phyloP scores from a whole-genome alignment of 305 asterid species.

The Solanum hybrid region DNA sequence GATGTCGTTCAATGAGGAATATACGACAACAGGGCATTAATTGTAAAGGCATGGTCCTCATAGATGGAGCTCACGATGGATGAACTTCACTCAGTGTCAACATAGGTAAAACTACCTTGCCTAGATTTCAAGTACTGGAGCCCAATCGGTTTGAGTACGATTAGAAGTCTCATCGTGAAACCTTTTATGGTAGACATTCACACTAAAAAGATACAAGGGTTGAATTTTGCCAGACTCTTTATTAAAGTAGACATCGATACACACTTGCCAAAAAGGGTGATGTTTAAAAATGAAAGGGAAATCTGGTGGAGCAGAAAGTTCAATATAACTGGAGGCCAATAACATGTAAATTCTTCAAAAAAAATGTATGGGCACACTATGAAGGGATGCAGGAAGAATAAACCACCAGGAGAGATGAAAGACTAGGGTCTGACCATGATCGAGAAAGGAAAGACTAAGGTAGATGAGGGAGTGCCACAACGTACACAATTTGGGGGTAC shows the following conservation, averaged over 20 bases:
- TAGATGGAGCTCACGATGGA: not conserved
- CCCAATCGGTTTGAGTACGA: not conserved
- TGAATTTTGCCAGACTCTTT: not conserved
- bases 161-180: not conserved
- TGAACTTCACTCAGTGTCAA: not conserved
- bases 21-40: not conserved
- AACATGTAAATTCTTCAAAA: not conserved
- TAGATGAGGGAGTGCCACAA: not conserved
- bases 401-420: not conserved
- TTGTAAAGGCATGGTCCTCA: not conserved
- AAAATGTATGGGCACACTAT: not conserved
- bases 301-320: not conserved
- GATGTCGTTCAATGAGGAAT: not conserved
- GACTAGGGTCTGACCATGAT: not conserved
- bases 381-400: not conserved
- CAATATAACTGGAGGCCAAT: not conserved
- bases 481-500: not conserved
- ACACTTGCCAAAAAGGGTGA: not conserved
- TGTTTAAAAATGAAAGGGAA: not conserved
- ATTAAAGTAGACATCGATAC: not conserved
- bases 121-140: not conserved
- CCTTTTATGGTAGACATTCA: not conserved
- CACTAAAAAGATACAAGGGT: not conserved
- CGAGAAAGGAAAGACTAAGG: not conserved
- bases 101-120: not conserved